Conservation (phyloP, 306 rosid species). For the Quercus robur region DNA sequence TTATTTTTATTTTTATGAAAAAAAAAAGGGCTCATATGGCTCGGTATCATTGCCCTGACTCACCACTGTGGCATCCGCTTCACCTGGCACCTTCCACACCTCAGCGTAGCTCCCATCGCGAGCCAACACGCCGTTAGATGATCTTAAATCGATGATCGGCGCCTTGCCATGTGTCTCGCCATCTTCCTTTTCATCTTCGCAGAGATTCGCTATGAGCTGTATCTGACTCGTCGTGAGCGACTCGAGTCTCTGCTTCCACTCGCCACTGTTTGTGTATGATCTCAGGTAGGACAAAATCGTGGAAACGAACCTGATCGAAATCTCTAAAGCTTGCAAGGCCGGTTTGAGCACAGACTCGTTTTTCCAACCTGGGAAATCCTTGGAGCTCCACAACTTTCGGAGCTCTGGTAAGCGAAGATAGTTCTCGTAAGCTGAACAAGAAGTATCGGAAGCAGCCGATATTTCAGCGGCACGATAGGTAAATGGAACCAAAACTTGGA, state of each 20-base stretch:
- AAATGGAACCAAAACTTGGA: slow-evolving; percentile 31
- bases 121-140: slow-evolving; percentile 18
- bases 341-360: slow-evolving; percentile 73
- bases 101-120: slow-evolving; percentile 48
- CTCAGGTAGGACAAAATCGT: slow-evolving; percentile 66
- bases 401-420: slow-evolving; percentile 72
- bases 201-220: slow-evolving; percentile 53
- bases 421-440: slow-evolving; percentile 65
- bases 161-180: slow-evolving; percentile 42
- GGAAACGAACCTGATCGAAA: slow-evolving; percentile 68
- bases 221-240: slow-evolving; percentile 52
- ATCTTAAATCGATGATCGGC: slow-evolving; percentile 51
- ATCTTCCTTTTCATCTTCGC: slow-evolving; percentile 66
- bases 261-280: slow-evolving; percentile 60
- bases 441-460: slow-evolving; percentile 41
- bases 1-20: too few relatives aligned
- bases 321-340: slow-evolving; percentile 69
- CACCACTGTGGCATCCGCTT: background rate
- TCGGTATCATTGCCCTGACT: too few relatives aligned
- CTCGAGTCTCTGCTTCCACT: slow-evolving; percentile 67
- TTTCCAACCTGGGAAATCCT: slow-evolving; percentile 60
- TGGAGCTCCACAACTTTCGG: slow-evolving; percentile 52
- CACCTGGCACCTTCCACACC: slow-evolving; percentile 48
- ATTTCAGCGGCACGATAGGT: slow-evolving; percentile 46
- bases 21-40: too few relatives aligned